Percentiles rank a stretch among this genome's conserved stretches.
phyloP scores from a whole-genome alignment of 441 rosid genomes.

The Bruguiera hainesii region DNA sequence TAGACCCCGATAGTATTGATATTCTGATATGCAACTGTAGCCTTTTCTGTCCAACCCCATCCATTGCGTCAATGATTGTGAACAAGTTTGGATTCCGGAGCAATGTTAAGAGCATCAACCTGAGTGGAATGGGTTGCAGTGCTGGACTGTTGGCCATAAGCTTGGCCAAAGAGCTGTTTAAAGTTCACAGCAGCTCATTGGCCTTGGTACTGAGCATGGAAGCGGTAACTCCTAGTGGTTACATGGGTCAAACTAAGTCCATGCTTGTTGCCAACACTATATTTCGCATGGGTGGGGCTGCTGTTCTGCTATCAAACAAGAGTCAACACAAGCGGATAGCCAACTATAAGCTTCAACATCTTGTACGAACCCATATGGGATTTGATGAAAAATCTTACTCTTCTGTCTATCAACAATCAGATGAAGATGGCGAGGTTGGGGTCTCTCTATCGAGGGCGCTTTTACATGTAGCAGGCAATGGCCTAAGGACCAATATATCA shows the following conservation, averaged over 20 bases:
- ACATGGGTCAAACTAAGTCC: slow-evolving; percentile 43
- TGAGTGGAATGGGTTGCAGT: slow-evolving; percentile 70
- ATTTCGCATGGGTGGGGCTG: slow-evolving; percentile 71
- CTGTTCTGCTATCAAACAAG: slow-evolving; percentile 55
- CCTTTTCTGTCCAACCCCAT: slow-evolving; percentile 62
- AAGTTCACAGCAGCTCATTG: slow-evolving; percentile 34
- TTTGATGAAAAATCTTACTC: slow-evolving; percentile 41
- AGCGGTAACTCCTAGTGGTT: slow-evolving; percentile 51
- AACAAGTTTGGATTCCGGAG: slow-evolving; percentile 50
- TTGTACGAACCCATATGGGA: slow-evolving; percentile 57
- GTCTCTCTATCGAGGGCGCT: slow-evolving; percentile 56
- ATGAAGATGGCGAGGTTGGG: slow-evolving; percentile 47
- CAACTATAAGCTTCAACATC: slow-evolving; percentile 55
- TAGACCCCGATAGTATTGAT: slow-evolving; percentile 48
- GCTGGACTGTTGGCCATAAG: slow-evolving; percentile 33
- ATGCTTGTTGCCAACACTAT: slow-evolving; percentile 58
- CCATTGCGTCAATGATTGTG: slow-evolving; percentile 47
- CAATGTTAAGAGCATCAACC: slow-evolving; percentile 50
- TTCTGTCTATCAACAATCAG: slow-evolving; percentile 46
- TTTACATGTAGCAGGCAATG: slow-evolving; percentile 44
- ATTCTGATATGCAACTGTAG: slow-evolving; percentile 67
- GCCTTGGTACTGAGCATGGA: slow-evolving; percentile 60
- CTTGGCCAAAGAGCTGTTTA: slow-evolving; percentile 32
- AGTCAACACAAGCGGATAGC: slow-evolving; percentile 41
- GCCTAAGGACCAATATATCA: slow-evolving; percentile 44